Percentiles rank a stretch among this genome's conserved stretches.
Evolutionary conservation across 108 stramenopile genomes (phyloP).

Genomic region (Schizochytrium sp.): DNA sequence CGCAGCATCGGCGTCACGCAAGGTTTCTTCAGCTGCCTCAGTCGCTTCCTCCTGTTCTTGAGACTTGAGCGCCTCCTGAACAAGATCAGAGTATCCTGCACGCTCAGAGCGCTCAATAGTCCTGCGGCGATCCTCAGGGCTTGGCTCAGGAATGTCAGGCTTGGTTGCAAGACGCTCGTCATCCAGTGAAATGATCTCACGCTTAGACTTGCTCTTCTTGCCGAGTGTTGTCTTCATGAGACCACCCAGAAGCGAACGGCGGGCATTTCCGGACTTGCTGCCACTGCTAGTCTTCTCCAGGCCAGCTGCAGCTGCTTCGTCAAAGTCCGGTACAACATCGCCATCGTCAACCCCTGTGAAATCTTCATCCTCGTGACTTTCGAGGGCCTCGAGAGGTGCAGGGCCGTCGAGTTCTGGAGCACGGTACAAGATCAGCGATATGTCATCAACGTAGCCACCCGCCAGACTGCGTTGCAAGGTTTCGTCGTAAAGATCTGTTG

Average conservation of each 20-base stretch:
- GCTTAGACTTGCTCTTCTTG: background rate
- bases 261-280: background rate
- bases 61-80: background rate
- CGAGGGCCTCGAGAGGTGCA: background rate
- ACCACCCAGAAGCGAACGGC: slow-evolving; percentile 14
- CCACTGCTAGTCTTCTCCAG: background rate
- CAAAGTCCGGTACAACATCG: background rate
- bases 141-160: slow-evolving; percentile 43
- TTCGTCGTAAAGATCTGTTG: slow-evolving; percentile 15
- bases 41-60: background rate
- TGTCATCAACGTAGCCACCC: slow-evolving; percentile 57
- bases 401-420: background rate
- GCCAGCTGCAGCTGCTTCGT: background rate
- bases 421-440: background rate
- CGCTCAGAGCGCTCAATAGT: slow-evolving; percentile 49
- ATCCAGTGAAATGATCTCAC: background rate
- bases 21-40: background rate
- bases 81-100: background rate
- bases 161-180: slow-evolving; percentile 30
- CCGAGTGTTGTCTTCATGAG: slow-evolving; percentile 54
- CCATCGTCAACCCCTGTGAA: background rate
- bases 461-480: slow-evolving; percentile 39
- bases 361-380: background rate
- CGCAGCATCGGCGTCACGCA: background rate
- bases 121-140: slow-evolving; percentile 53